Base-by-base conservation (phyloP, 2,329 filamentous ascomycete species). In the Aspergillus phoenicis region DNA sequence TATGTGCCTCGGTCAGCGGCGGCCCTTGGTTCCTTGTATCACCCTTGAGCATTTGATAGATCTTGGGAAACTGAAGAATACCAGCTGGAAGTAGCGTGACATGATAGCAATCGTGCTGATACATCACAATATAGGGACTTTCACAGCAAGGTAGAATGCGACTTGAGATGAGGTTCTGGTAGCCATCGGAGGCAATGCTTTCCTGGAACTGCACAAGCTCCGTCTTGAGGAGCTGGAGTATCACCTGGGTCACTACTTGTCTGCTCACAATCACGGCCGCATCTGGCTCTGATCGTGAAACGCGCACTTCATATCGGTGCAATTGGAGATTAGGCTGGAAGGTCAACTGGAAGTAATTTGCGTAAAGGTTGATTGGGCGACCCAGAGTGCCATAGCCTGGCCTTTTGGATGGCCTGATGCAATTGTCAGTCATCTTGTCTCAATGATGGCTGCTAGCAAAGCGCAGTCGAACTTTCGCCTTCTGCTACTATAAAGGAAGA, bases 1-100 rank as follows among this genome's bases (percentile, higher is more conserved):
- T 78, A 30, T 49, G 47, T 33, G 47, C 6, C 4, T 30, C 47
- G 7, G 47, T 30, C 7, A 30, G 26, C 8, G 47, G 15, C 2
- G 7, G 26, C 6, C 28, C 11, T 48, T 8, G 45, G 24, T n/a
- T 2, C 13, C 28, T 26, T 1, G n/a, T 3, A 15, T 17, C 26
- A 13, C n/a, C 8, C 5, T 11, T 49, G 2, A 49, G 2, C 24
- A 49, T 13, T 3, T 30, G 13, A 8, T 33, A 13, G 2, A 30
- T 2, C 1, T 33, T 26, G 24, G 47, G 17, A n/a, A 49, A 33
- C 3, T 33, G 24, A 26, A 49, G 24, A 2, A 10, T 26, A n/a
- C 47, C 47, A 2, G 26, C n/a, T 28, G 47, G 26, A 1, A 28
- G 8, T n/a, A 49, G 26, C 0, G 5, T 49, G 47, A 49, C 26